Conservation (phyloP, 129 eudicot species). For the Flaveria brownii region DNA sequence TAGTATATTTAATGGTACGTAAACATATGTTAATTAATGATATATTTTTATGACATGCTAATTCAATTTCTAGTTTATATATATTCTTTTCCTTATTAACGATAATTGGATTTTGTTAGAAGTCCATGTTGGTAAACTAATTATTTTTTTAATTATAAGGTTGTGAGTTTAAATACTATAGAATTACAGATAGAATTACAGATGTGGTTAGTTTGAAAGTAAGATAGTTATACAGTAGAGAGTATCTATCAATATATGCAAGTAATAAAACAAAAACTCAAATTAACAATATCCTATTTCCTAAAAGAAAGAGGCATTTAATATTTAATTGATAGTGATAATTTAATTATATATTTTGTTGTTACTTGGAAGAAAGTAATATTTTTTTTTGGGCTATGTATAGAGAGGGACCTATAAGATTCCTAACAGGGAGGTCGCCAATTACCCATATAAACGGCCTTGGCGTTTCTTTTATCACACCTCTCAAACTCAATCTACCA, state of each 20-base stretch:
- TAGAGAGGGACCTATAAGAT: constrained; percentile 47
- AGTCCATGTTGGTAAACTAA: too few relatives aligned
- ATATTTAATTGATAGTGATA: constrained; percentile 9
- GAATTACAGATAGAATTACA: too few relatives aligned
- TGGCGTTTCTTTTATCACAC: constrained; percentile 57
- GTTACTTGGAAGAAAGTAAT: background rate
- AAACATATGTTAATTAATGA: background rate
- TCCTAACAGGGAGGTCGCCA: constrained; percentile 46
- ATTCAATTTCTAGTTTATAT: background rate
- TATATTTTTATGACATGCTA: background rate
- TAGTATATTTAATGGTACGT: background rate
- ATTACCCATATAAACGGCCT: constrained; percentile 60
- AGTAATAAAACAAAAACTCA: too few relatives aligned
- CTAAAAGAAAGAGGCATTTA: background rate
- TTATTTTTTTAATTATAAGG: too few relatives aligned
- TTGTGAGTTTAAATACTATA: too few relatives aligned
- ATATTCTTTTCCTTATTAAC: background rate
- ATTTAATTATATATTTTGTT: constrained; percentile 16
- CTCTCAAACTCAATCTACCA: constrained; percentile 40
- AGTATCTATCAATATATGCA: too few relatives aligned
- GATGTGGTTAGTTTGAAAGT: too few relatives aligned
- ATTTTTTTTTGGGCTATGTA: constrained; percentile 17
- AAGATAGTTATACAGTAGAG: too few relatives aligned
- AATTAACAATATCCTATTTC: background rate
- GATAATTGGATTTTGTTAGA: background rate